Evolutionary conservation across 2,329 filamentous ascomycete species (phyloP), one percentile per base, ranked within the genome.

Genomic region (Sclerotinia minor): DNA sequence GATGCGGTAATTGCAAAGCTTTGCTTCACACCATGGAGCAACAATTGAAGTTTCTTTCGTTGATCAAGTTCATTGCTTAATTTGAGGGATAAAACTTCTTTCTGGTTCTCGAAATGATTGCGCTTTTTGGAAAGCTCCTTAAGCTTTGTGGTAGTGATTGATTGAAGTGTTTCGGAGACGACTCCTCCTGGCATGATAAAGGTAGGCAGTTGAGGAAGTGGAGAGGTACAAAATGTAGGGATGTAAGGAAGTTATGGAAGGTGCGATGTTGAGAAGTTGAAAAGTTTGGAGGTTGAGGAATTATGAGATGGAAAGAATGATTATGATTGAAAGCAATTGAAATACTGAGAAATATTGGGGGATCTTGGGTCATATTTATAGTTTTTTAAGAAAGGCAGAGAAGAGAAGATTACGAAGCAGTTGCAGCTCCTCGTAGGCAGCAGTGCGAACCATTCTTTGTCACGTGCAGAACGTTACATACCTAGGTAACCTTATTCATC

Each of bases 101-200:
- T 85, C 50, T 79, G 80, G 45, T 76, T 75, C 65, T 84, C 80
- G 71, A 85, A 87, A 3, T 81, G 75, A 0, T 76, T 75, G 35
- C 82, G 83, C 69, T 85, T 81, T 71, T 83, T 83, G 38, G 81
- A 79, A 9, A 88, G 80, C 72, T 87, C 84, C n/a, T 78, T 78
- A 69, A 88, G 82, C 73, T 87, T 88, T 68, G 83, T 84, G 50
- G 78, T 78, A 26, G 83, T 87, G 74, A 86, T 84, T 45, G 82
- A 82, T 65, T 83, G 81, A 38, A 86, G 80, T 19, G 84, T 85
- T 66, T 84, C 79, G 7, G 84, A 84, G 47, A 85, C 79, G 54
- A 80, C 74, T 5, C 68, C 60, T 44, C 68, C 68, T 63, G 78
- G 74, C 78, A 80, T 80, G 41, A 45, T 74, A 44, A 24, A 61